phyloP scores from a whole-genome alignment of 345 rosid genomes.

The Syzygium aqueum region DNA sequence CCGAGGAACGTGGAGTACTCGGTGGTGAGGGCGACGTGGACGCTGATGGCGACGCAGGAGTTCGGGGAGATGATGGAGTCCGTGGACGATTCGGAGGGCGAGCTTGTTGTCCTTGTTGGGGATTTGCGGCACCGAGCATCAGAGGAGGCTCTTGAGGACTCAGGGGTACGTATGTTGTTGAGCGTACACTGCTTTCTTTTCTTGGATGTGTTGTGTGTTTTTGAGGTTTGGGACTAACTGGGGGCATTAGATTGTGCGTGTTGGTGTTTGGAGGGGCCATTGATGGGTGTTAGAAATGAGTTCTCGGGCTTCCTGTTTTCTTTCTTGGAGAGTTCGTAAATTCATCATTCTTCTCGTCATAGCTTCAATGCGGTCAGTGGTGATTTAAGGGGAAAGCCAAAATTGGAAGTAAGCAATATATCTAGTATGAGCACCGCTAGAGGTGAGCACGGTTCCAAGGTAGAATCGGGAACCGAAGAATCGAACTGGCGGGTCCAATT shows the following conservation, averaged over 20 bases:
- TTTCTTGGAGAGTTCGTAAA: background rate
- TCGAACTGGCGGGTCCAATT: no score
- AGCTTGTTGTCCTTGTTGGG: slow-evolving; percentile 69
- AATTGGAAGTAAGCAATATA: background rate
- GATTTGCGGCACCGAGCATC: slow-evolving; percentile 63
- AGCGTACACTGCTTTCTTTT: background rate
- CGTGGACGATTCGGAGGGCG: slow-evolving; percentile 83
- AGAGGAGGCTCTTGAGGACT: slow-evolving; percentile 73
- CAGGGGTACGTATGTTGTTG: slow-evolving; percentile 37
- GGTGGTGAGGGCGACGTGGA: slow-evolving; percentile 38
- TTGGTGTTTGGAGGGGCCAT: background rate
- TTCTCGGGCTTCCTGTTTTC: background rate
- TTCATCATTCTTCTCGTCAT: background rate
- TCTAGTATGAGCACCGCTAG: background rate
- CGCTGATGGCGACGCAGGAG: slow-evolving; percentile 96
- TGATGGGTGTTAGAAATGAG: background rate
- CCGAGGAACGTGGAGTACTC: slow-evolving; percentile 22
- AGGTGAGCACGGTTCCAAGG: no score
- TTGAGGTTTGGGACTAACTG: background rate
- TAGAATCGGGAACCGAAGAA: no score
- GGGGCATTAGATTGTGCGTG: background rate
- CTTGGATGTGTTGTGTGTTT: background rate
- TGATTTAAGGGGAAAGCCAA: background rate
- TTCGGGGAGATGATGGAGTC: slow-evolving; percentile 99
- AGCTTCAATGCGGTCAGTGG: background rate